Percentiles rank a stretch among this genome's conserved stretches.
These are phyloP conservation scores for Forsythia suspensa DNA, from an alignment of 257 asterid genomes.

Conservation along the genomic window DNA sequence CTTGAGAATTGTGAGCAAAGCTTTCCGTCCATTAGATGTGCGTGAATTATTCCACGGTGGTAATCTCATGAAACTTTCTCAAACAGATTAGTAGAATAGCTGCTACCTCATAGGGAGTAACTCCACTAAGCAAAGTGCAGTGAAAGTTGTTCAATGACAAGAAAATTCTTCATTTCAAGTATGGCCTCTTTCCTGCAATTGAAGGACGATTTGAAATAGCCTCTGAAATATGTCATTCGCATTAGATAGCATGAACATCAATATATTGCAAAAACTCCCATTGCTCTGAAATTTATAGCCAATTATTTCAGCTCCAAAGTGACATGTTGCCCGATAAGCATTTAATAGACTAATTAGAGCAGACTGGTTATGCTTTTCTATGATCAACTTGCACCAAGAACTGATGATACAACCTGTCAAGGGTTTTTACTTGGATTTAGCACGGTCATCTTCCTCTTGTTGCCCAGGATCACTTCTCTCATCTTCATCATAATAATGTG, in stretches of 20 bases:
- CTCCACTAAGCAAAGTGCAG: no score
- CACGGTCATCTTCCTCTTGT: slow-evolving; percentile 40
- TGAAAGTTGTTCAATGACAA: no score
- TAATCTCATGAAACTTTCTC: no score
- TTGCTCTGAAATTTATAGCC: slow-evolving; percentile 58
- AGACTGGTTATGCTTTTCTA: slow-evolving; percentile 7
- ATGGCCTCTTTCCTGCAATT: slow-evolving; percentile 51
- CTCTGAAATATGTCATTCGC: slow-evolving; percentile 64
- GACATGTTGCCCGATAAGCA: slow-evolving; percentile 93
- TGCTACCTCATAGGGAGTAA: no score
- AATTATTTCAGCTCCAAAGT: slow-evolving; percentile 71
- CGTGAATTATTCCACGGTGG: no score
- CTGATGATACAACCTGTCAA: slow-evolving; percentile 47
- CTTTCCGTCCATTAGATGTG: no score
- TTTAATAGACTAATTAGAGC: slow-evolving; percentile 69
- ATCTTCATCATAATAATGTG: slow-evolving; percentile 78
- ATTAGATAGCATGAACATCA: slow-evolving; percentile 63
- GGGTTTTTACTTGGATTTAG: slow-evolving; percentile 40
- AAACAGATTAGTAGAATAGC: no score
- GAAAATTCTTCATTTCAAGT: slow-evolving; percentile 47
- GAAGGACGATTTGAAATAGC: slow-evolving; percentile 55
- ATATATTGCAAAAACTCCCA: slow-evolving; percentile 61
- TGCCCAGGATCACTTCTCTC: slow-evolving; percentile 48
- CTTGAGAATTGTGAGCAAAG: no score
- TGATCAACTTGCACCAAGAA: slow-evolving; percentile 65